Conservation (phyloP, 805 yeast genomes). For the Candida odintsovae region DNA sequence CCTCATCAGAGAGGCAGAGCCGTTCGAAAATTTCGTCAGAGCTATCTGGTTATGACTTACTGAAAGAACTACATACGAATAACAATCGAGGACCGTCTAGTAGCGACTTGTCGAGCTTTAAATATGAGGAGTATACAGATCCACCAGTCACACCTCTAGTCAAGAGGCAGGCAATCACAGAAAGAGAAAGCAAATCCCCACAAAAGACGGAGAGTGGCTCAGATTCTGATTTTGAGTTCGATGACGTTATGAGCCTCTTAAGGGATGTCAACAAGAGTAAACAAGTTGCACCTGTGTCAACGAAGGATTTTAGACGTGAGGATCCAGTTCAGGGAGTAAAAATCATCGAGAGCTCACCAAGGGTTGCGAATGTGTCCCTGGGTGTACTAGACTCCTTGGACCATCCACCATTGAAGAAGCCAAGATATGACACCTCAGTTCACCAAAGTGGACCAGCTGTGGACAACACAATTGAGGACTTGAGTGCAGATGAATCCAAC, state of each 20-base stretch:
- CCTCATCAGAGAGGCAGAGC: not conserved
- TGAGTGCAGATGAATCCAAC: not conserved
- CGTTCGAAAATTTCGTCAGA: not conserved
- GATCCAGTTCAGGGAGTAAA: not conserved
- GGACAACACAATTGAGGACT: not conserved
- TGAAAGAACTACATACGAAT: constrained; percentile 6
- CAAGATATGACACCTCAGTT: not conserved
- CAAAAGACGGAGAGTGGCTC: not conserved
- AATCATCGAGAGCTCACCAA: not conserved
- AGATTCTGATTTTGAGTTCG: not conserved
- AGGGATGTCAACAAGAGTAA: not conserved
- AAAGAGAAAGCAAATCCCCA: not conserved
- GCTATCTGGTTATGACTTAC: constrained; percentile 4
- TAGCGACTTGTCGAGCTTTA: not conserved
- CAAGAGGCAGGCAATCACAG: not conserved
- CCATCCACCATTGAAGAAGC: not conserved
- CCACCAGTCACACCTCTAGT: not conserved
- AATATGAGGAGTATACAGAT: not conserved
- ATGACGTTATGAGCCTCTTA: not conserved
- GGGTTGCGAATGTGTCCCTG: not conserved
- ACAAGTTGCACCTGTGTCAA: not conserved
- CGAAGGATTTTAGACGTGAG: not conserved
- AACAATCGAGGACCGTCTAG: not conserved
- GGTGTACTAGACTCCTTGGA: not conserved
- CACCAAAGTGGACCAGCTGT: not conserved